These are phyloP conservation scores for Lactarius akahatsu DNA, from an alignment of 768 basidiomycete species.

Conservation along the genomic window DNA sequence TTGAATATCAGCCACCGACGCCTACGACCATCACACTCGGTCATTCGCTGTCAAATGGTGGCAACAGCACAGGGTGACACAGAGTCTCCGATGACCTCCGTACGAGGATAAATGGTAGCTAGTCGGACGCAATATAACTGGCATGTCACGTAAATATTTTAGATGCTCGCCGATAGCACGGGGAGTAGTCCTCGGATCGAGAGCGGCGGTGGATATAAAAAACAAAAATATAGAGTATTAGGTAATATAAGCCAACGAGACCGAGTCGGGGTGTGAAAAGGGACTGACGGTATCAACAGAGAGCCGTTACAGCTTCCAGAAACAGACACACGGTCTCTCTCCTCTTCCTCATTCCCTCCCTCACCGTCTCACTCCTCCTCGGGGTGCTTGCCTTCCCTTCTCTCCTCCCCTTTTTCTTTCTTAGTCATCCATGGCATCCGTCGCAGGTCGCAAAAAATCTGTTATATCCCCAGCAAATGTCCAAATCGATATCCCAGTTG, in stretches of 20 bases:
- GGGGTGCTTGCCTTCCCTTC: slow-evolving; percentile 11
- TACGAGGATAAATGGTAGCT: background rate
- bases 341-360: slow-evolving; percentile 22
- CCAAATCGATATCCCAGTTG: slow-evolving; percentile 70
- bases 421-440: slow-evolving; percentile 43
- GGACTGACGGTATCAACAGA: slow-evolving; percentile 15
- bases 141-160: background rate
- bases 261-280: slow-evolving; percentile 23
- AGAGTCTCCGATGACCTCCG: background rate
- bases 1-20: slow-evolving; percentile 22
- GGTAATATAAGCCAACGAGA: background rate
- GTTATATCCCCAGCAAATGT: slow-evolving; percentile 63
- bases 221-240: background rate
- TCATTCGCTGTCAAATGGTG: background rate
- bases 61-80: background rate
- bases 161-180: background rate
- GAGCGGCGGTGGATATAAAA: background rate
- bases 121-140: background rate
- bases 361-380: slow-evolving; percentile 11
- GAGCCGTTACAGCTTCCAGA: slow-evolving; percentile 19
- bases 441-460: slow-evolving; percentile 66
- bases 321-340: slow-evolving; percentile 22
- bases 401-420: slow-evolving; percentile 21
- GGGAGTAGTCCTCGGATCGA: background rate
- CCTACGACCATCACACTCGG: background rate